Base-by-base conservation (phyloP, 1,284 basidiomycete species). In the Ceratobasidium sp. region DNA sequence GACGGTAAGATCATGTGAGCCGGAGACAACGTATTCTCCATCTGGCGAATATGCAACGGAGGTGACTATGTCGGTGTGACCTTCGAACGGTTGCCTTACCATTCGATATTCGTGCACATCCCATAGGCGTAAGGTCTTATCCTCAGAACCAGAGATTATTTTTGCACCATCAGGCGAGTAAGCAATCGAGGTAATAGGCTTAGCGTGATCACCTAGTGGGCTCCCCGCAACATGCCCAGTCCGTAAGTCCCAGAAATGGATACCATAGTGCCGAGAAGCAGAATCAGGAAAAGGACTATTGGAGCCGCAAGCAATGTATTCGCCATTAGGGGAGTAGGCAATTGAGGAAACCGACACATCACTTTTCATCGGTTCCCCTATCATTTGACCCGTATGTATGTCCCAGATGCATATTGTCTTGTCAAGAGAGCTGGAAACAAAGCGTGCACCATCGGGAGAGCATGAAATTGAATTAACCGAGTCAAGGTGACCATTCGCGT, bases 61-160 rank as follows among this genome's bases (percentile, higher is more conserved):
- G 61, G 17, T 3, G 17, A 65, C 73, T n/a, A 26, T 23, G n/a
- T 40, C 59, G 23, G 20, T 48, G 59, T 75, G 57, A n/a, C 56
- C 59, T 26, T 23, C 46, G 17, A 66, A 23, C 15, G 62, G 26
- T 6, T 57, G 20, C 9, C 20, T 40, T 12, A 62, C 59, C n/a
- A 42, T 28, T 0, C 4, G 17, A 20, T 59, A 44, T 23, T 33
- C 40, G 20, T 50, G 76, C 13, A 86, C 48, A 46, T 77, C 75
- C 65, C 64, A 77, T 42, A 54, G 3, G 6, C 75, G 75, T 10
- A 77, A 59, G 7, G 65, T 77, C 12, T 26, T 20, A 40, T 76
- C 73, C 1, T 12, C 12, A 28, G 75, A 77, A 23, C 50, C 75
- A 2, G 75, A 77, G 13, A 59, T 40, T 12, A 77, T 23, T 1